Evolutionary conservation across 2,329 filamentous ascomycete species (phyloP), one percentile per base, ranked within the genome.

Genomic region (Chrysoporthe puriensis): DNA sequence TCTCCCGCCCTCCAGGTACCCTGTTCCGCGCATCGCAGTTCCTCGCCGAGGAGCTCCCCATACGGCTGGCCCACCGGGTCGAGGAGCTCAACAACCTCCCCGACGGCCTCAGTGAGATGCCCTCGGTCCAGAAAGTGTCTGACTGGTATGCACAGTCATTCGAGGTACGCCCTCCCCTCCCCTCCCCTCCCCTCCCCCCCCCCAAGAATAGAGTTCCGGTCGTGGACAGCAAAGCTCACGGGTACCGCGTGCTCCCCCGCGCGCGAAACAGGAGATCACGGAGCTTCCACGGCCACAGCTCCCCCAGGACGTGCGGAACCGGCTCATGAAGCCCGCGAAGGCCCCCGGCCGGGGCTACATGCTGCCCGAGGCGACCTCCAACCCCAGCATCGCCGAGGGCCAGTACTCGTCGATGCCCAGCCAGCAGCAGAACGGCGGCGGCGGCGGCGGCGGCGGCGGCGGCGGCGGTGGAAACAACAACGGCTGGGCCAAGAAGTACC

Each of bases 81-180:
- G 92, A 97, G 80, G 96, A 99, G 82, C 88, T 99, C 67, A 90
- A 91, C 70, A 92, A 93, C 76, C 85, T 99, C 2, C 96, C 96
- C 46, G 96, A 99, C 86, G 96, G 96, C 66, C 87, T 99, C 70
- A 97, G 93, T 78, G 94, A 98, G 73, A 98, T 99, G 96, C 93
- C 94, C 50, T 98, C 96, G 13, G 97, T 99, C 73, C 90, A 91
- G 78, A 93, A 91, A 76, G 96, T 99, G 73, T 91, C 94, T 78
- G 94, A 98, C 76, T 99, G 96, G 96, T 99, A 99, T 79, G 96
- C 95, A 71, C 96, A 99, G 83, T 99, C 96, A 63, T 99, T 99
- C 76, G 96, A 99, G 89, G 94, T 97, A 87, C 74, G 86, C 77
- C 18, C 44, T 46, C 4, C 67, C 59, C 46, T 66, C 66, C 64